Conservation (phyloP, 2,329 filamentous ascomycete species). For the Gaeumannomyces sp. region DNA sequence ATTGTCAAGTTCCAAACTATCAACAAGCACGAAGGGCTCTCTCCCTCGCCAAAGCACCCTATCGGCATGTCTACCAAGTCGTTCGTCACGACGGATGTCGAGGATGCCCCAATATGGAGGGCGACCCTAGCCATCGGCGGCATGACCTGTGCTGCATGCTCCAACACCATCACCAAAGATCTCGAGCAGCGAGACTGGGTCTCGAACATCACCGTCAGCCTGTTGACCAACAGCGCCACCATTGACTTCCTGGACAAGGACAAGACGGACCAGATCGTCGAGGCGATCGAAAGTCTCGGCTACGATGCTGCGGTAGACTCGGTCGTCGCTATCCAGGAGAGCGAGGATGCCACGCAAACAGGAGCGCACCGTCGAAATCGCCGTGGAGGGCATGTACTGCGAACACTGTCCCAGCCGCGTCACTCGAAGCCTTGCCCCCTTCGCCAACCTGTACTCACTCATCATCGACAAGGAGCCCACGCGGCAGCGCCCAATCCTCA, state of each 20-base stretch:
- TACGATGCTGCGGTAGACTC: slow-evolving; percentile 58
- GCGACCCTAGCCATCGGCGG: slow-evolving; percentile 57
- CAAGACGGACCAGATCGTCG: slow-evolving; percentile 41
- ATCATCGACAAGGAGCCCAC: slow-evolving; percentile 50
- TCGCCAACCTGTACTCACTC: slow-evolving; percentile 39
- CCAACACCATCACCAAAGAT: slow-evolving; percentile 54
- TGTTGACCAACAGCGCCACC: slow-evolving; percentile 61
- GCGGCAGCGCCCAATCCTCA: slow-evolving; percentile 59
- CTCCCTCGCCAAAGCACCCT: not conserved
- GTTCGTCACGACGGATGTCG: slow-evolving; percentile 30
- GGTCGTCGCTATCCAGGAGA: slow-evolving; percentile 31
- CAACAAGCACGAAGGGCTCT: not conserved
- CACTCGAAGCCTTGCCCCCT: slow-evolving; percentile 44
- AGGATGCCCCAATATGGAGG: slow-evolving; percentile 34
- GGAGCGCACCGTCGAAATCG: slow-evolving; percentile 56
- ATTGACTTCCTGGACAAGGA: slow-evolving; percentile 47
- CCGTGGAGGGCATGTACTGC: slow-evolving; percentile 69
- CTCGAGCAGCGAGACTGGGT: slow-evolving; percentile 54
- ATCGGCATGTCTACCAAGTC: slow-evolving; percentile 18
- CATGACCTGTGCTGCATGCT: slow-evolving; percentile 69
- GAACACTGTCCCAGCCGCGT: slow-evolving; percentile 61
- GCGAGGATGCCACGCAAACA: slow-evolving; percentile 22
- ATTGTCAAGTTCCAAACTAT: not conserved
- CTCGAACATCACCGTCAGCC: slow-evolving; percentile 51
- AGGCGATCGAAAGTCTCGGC: slow-evolving; percentile 56